phyloP scores from a whole-genome alignment of 1,284 basidiomycete species.

The Inonotus obliquus region DNA sequence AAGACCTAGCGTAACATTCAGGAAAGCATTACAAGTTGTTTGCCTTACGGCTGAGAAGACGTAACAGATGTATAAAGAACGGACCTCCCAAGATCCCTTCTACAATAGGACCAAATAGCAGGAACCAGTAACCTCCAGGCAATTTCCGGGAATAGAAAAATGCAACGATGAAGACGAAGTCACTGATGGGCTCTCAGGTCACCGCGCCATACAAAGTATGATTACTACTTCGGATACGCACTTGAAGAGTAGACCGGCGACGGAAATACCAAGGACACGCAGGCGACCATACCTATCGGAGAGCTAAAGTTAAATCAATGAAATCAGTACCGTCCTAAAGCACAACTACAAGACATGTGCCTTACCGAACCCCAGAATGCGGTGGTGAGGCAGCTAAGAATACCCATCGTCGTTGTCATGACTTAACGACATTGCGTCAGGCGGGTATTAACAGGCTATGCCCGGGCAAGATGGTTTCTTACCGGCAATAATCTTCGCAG shows the following conservation, averaged over 20 bases:
- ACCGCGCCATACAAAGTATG: not conserved
- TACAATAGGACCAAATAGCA: conserved; percentile 67
- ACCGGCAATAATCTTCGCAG: conserved; percentile 66
- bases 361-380: conserved; percentile 81
- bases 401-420: conserved; percentile 65
- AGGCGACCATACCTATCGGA: conserved; percentile 80
- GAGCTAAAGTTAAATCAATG: conserved; percentile 37
- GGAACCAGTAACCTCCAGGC: conserved; percentile 80
- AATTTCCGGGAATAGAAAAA: conserved; percentile 52
- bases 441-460: not conserved
- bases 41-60: not conserved
- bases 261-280: conserved; percentile 55
- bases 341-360: conserved; percentile 18
- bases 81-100: conserved; percentile 80
- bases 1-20: conserved; percentile 31
- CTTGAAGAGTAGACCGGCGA: conserved; percentile 59
- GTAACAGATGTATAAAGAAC: conserved; percentile 20
- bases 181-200: conserved; percentile 30
- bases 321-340: not conserved
- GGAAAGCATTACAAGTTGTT: not conserved
- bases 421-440: conserved; percentile 31
- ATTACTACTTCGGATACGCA: conserved; percentile 23
- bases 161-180: conserved; percentile 65
- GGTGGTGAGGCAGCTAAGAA: conserved; percentile 70
- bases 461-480: conserved; percentile 24